Evolutionary conservation across 768 basidiomycete species (phyloP).

Genomic region (Trametes cinnabarina): DNA sequence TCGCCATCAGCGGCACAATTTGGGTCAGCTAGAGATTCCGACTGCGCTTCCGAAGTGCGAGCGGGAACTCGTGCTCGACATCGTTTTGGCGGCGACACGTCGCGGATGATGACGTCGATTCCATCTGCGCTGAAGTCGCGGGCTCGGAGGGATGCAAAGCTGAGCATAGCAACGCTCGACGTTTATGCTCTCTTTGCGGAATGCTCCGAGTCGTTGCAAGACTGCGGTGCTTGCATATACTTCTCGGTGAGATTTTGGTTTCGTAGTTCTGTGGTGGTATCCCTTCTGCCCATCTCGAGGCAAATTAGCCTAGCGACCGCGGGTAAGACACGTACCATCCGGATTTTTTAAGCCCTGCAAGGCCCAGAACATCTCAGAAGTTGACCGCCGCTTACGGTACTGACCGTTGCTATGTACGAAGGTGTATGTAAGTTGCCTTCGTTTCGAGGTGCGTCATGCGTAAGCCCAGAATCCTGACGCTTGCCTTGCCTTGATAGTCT

Average conservation of each 20-base stretch:
- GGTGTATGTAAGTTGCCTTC: constrained; percentile 3
- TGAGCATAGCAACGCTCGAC: not conserved
- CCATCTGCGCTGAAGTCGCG: not conserved
- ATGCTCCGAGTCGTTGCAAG: too few relatives aligned
- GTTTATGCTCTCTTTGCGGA: too few relatives aligned
- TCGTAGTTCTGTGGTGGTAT: too few relatives aligned
- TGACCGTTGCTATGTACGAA: constrained; percentile 13
- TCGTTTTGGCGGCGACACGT: not conserved
- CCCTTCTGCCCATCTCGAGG: too few relatives aligned
- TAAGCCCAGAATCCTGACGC: not conserved
- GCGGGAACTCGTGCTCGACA: not conserved
- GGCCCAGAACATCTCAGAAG: not conserved
- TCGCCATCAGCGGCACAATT: not conserved
- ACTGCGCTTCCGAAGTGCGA: not conserved
- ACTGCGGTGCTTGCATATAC: too few relatives aligned
- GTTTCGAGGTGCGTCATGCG: constrained; percentile 12
- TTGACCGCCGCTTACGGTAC: not conserved
- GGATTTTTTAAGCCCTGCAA: too few relatives aligned
- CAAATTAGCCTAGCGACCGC: too few relatives aligned
- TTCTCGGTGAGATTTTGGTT: too few relatives aligned
- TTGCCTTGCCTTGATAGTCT: not conserved
- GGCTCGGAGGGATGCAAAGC: not conserved
- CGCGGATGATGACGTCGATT: constrained; percentile 6
- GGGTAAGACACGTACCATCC: too few relatives aligned
- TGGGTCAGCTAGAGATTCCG: not conserved